A percentile compares a stretch with the other conserved stretches of the same genome.
These are phyloP conservation scores for Lycium barbarum DNA, from an alignment of 257 asterid genomes.

Conservation along the genomic window DNA sequence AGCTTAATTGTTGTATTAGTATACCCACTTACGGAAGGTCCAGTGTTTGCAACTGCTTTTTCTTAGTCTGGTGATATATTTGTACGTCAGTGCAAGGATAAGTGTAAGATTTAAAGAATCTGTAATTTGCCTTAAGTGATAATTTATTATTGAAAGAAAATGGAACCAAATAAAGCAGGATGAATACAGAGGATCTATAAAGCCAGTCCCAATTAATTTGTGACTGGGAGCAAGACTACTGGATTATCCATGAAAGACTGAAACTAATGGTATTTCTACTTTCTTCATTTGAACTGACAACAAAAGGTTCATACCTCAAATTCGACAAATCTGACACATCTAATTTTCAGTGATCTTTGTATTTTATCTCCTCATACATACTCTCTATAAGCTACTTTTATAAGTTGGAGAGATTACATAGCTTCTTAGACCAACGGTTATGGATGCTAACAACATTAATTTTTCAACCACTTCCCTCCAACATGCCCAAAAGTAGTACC, in stretches of 20 bases:
- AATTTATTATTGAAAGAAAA: conserved; percentile 12
- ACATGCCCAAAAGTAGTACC: conserved; percentile 3
- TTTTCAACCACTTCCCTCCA: conserved; percentile 13
- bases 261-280: background rate
- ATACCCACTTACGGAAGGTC: background rate
- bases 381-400: conserved; percentile 1
- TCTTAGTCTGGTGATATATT: background rate
- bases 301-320: background rate
- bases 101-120: background rate
- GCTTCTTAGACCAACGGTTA: conserved; percentile 12
- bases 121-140: background rate
- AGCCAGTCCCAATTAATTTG: background rate
- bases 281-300: background rate
- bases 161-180: background rate
- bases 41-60: conserved; percentile 15
- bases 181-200: background rate
- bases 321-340: background rate
- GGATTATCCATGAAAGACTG: conserved; percentile 18
- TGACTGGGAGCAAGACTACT: background rate
- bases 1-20: background rate
- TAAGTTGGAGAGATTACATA: conserved; percentile 16
- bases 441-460: background rate
- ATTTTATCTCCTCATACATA: background rate
- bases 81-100: background rate
- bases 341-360: background rate